Evolutionary conservation across 2,329 filamentous ascomycete genomes (phyloP), one percentile per base, ranked within the genome.

Genomic region (Cladosporium sp.): DNA sequence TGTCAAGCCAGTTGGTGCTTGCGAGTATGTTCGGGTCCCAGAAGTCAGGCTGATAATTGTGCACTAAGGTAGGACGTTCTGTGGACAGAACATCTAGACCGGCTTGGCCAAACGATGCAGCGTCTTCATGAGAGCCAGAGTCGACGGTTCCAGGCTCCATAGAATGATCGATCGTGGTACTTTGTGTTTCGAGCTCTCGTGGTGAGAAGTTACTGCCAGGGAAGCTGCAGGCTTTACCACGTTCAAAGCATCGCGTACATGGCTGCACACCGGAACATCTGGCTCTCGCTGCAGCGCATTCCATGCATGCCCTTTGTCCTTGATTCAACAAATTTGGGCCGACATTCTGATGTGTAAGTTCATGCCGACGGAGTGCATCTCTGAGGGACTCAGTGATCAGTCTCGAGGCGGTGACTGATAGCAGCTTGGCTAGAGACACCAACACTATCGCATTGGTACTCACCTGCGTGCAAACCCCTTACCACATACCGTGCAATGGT

Each of bases 231-330:
- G 48, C 17, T 20, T 34, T 20, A 8, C 17, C 48, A 19, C 48
- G 34, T 22, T 34, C 56, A 20, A 50, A 56, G 53, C 69, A 71
- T 20, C 68, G 61, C 2, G 54, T 52, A 39, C 69, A 71, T 20
- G 58, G 61, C 13, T 61, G 56, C 10, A 62, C 64, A 34, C 69
- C 67, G 28, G 69, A 67, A 52, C 68, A 71, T 51, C 64, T 62
- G 7, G 68, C 64, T 34, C 69, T 68, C 32, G 67, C 64, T 9
- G 58, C 50, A 4, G 65, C 65, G 55, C 68, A 71, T 40, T 61
- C 56, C 20, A 60, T 57, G 57, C 68, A 71, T 3, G 68, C 68
- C 48, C 68, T 58, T 17, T 57, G 59, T 32, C 65, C 65, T 34
- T 59, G 59, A 10, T 62, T 59, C 25, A 54, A 58, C 35, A 56